Evolutionary conservation across 2,329 filamentous ascomycete species (phyloP).

Genomic region (Aureobasidium sp.): DNA sequence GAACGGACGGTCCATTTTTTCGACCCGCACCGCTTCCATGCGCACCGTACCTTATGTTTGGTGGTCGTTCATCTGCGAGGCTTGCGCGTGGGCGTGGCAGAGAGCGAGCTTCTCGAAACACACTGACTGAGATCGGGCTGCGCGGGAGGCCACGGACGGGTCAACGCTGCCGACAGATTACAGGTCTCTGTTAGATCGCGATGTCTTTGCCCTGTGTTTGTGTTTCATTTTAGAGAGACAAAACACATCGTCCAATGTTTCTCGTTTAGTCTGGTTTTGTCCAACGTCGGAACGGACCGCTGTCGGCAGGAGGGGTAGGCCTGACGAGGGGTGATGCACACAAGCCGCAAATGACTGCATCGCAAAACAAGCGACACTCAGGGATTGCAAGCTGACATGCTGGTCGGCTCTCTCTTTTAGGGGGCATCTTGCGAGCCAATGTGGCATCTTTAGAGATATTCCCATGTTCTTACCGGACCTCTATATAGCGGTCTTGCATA

Average conservation of each 20-base stretch:
- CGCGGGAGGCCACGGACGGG: slow-evolving; percentile 4
- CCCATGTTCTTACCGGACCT: neutral
- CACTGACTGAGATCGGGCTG: neutral
- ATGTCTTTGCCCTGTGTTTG: neutral
- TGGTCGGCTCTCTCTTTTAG: neutral
- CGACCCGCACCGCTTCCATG: slow-evolving; percentile 6
- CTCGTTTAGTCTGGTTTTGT: neutral
- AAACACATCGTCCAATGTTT: slow-evolving; percentile 5
- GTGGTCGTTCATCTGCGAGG: neutral
- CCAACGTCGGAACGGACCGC: slow-evolving; percentile 9
- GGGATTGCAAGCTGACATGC: neutral
- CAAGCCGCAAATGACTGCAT: neutral
- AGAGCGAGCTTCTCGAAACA: neutral
- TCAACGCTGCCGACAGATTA: slow-evolving; percentile 7
- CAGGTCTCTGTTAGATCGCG: slow-evolving; percentile 3
- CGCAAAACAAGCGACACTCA: neutral
- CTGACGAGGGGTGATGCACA: slow-evolving; percentile 2
- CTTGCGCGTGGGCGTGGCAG: neutral
- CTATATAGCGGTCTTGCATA: neutral
- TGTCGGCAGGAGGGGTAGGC: neutral
- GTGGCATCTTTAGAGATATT: neutral
- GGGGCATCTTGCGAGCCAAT: neutral
- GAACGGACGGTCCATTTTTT: neutral
- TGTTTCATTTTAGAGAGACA: slow-evolving; percentile 5
- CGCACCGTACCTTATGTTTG: slow-evolving; percentile 10